phyloP scores from a whole-genome alignment of 225 moss, liverwort and hornwort genomes.

The Anthoceros angustus region DNA sequence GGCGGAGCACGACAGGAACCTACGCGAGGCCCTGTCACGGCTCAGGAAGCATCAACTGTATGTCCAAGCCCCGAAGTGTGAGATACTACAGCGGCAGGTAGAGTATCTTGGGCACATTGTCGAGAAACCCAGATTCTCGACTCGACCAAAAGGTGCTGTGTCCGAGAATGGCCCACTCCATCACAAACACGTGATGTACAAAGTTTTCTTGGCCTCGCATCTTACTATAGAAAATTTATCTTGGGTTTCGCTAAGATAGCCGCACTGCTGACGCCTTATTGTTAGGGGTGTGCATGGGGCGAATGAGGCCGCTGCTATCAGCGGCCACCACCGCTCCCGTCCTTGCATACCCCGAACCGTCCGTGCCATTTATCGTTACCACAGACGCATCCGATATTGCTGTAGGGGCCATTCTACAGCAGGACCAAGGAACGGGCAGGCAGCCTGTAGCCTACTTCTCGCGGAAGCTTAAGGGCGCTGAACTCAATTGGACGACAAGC shows the following conservation, averaged over 20 bases:
- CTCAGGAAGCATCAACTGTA: not conserved
- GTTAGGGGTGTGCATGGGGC: not conserved
- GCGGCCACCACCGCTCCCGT: not conserved
- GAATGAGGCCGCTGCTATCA: not conserved
- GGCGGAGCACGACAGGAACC: not conserved
- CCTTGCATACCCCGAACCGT: not conserved
- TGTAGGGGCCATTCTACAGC: constrained; percentile 1
- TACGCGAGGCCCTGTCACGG: not conserved
- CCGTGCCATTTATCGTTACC: not conserved
- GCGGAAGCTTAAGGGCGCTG: too few species aligned
- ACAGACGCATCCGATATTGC: not conserved
- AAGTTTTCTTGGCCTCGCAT: too few species aligned
- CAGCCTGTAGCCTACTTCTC: not conserved
- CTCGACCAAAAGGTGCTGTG: not conserved
- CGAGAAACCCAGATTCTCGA: not conserved
- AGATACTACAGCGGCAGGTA: not conserved
- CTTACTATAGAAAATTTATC: constrained; percentile 6
- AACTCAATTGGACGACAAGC: too few species aligned
- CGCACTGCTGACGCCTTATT: not conserved
- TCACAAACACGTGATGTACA: too few species aligned
- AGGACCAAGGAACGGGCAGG: not conserved
- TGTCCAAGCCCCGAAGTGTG: not conserved
- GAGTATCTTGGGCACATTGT: constrained; percentile 6
- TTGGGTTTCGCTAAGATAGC: constrained; percentile 2
- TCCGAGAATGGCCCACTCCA: not conserved